These are phyloP conservation scores for Starmerella sp. DNA, from an alignment of 805 yeast genomes.

Conservation along the genomic window DNA sequence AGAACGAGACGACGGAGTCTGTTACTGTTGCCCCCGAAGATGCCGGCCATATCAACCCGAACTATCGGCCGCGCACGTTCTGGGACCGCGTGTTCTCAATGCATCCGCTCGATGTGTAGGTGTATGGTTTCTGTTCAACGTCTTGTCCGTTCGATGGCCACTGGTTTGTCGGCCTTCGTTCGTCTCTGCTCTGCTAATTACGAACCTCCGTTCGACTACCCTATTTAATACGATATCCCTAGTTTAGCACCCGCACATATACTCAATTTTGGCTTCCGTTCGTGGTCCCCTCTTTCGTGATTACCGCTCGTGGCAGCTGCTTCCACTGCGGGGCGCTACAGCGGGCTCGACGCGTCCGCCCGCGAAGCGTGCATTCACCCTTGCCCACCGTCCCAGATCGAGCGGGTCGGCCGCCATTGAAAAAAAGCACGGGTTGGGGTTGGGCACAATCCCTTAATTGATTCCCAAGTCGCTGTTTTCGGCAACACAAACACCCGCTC, in stretches of 20 bases:
- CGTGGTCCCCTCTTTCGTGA: no score
- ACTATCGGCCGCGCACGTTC: background rate
- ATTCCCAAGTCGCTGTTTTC: background rate
- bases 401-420: background rate
- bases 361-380: background rate
- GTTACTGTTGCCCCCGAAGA: background rate
- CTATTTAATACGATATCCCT: no score
- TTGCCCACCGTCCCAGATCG: background rate
- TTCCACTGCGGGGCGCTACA: no score
- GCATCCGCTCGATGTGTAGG: conserved; percentile 6
- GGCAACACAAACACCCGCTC: background rate
- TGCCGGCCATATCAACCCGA: background rate
- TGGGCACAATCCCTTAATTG: conserved; percentile 4
- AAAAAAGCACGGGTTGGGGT: conserved; percentile 1
- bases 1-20: background rate
- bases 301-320: no score
- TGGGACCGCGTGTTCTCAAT: conserved; percentile 12
- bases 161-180: no score
- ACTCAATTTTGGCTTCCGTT: no score
- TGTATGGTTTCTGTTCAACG: no score
- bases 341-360: background rate
- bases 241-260: no score
- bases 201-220: no score
- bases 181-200: no score
- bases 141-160: no score